phyloP scores from a whole-genome alignment of 2,329 filamentous ascomycete species.

The Pseudocercospora vitis region DNA sequence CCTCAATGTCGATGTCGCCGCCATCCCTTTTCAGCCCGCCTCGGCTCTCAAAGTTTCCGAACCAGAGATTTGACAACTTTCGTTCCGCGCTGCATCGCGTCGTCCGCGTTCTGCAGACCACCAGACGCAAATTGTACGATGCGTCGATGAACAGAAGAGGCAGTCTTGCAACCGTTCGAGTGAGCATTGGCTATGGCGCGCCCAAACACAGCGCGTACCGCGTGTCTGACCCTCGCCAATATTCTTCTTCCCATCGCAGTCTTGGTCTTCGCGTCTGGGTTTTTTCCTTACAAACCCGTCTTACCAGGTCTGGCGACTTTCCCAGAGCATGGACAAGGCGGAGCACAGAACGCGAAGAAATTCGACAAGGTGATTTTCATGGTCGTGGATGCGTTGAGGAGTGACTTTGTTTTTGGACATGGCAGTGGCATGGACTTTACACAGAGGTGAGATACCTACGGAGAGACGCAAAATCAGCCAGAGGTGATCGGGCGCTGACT shows the following conservation, averaged over 20 bases:
- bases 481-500: no score
- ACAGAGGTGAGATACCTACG: constrained; percentile 76
- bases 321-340: constrained; percentile 27
- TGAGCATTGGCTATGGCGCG: constrained; percentile 22
- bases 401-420: constrained; percentile 87
- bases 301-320: constrained; percentile 72
- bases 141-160: no score
- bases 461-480: no score
- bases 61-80: not conserved
- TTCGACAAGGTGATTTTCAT: constrained; percentile 95
- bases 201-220: constrained; percentile 44
- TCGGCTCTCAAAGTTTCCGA: not conserved
- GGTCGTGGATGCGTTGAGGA: constrained; percentile 93
- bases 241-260: constrained; percentile 70
- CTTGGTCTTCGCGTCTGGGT: constrained; percentile 76
- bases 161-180: no score
- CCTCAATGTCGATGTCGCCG: not conserved
- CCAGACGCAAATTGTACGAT: no score
- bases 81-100: not conserved
- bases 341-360: constrained; percentile 50
- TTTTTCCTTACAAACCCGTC: constrained; percentile 97
- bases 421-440: constrained; percentile 82
- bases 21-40: not conserved
- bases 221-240: constrained; percentile 61
- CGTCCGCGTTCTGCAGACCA: no score